phyloP scores from a whole-genome alignment of 768 basidiomycete species.

The Lactarius tabidus region DNA sequence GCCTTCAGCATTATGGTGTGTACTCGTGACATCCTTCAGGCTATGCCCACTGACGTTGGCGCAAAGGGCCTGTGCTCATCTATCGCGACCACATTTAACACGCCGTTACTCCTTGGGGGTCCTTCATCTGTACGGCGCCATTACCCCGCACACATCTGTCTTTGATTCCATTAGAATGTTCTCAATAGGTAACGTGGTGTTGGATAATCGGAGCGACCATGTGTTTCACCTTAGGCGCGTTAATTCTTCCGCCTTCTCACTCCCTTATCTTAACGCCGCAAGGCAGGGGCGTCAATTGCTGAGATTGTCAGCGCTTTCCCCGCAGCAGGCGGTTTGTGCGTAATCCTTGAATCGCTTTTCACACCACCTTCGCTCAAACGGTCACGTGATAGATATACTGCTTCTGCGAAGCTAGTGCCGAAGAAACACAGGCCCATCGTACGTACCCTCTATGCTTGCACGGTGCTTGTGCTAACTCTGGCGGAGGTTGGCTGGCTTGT shows the following conservation, averaged over 20 bases:
- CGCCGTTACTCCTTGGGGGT: slow-evolving; percentile 63
- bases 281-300: slow-evolving; percentile 56
- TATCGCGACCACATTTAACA: slow-evolving; percentile 76
- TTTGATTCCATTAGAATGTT: not conserved
- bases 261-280: not conserved
- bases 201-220: slow-evolving; percentile 70
- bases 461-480: not conserved
- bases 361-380: not conserved
- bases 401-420: slow-evolving; percentile 71
- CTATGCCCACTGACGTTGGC: slow-evolving; percentile 6
- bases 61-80: slow-evolving; percentile 67
- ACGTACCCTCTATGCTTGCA: slow-evolving; percentile 18
- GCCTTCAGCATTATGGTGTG: slow-evolving; percentile 73
- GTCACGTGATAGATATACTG: slow-evolving; percentile 56
- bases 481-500: slow-evolving; percentile 68
- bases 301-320: slow-evolving; percentile 76
- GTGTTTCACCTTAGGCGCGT: slow-evolving; percentile 63
- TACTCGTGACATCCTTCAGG: not conserved
- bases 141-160: not conserved
- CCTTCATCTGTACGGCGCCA: slow-evolving; percentile 53
- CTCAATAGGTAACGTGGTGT: slow-evolving; percentile 56
- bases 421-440: slow-evolving; percentile 60
- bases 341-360: slow-evolving; percentile 6
- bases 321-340: slow-evolving; percentile 67
- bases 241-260: not conserved